Percentiles rank a stretch among this genome's conserved stretches.
Evolutionary conservation across 805 yeast species (phyloP).

Genomic region (Jamesozyma lodderae): DNA sequence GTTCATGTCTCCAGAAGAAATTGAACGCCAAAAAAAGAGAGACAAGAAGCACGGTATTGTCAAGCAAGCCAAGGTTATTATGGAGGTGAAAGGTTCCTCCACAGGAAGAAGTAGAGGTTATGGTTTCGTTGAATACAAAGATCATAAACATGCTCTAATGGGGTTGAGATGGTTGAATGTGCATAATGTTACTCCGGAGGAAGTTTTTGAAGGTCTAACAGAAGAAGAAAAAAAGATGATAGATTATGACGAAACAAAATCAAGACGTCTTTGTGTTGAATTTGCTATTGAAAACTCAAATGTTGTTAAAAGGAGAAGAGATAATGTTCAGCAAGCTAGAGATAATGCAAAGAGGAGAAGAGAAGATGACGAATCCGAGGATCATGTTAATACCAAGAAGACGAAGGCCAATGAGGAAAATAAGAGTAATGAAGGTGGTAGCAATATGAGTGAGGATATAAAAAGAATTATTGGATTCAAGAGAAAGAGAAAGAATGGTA

Average conservation of each 20-base stretch:
- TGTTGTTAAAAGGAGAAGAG: slow-evolving; percentile 84
- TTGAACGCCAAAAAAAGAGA: slow-evolving; percentile 37
- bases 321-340: slow-evolving; percentile 42
- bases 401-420: slow-evolving; percentile 5
- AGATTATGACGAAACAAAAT: slow-evolving; percentile 44
- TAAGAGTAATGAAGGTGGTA: slow-evolving; percentile 16
- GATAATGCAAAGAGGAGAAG: slow-evolving; percentile 27
- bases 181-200: slow-evolving; percentile 67
- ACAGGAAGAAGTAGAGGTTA: slow-evolving; percentile 92
- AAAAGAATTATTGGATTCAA: slow-evolving; percentile 60
- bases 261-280: slow-evolving; percentile 80
- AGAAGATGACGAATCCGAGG: slow-evolving; percentile 17
- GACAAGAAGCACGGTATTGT: slow-evolving; percentile 83
- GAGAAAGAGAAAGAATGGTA: slow-evolving; percentile 53
- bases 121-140: slow-evolving; percentile 88
- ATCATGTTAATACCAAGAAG: slow-evolving; percentile 13
- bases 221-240: slow-evolving; percentile 58
- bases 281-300: slow-evolving; percentile 94
- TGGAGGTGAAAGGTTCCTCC: slow-evolving; percentile 81
- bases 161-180: slow-evolving; percentile 96
- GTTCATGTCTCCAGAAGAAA: slow-evolving; percentile 33
- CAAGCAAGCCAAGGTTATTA: slow-evolving; percentile 84
- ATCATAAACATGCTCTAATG: slow-evolving; percentile 89
- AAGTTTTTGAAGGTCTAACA: slow-evolving; percentile 58
- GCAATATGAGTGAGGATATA: slow-evolving; percentile 44